Percentiles rank a stretch among this genome's conserved stretches.
These are phyloP conservation scores for Dioszegia crocea DNA, from an alignment of 768 basidiomycete species.

Conservation along the genomic window DNA sequence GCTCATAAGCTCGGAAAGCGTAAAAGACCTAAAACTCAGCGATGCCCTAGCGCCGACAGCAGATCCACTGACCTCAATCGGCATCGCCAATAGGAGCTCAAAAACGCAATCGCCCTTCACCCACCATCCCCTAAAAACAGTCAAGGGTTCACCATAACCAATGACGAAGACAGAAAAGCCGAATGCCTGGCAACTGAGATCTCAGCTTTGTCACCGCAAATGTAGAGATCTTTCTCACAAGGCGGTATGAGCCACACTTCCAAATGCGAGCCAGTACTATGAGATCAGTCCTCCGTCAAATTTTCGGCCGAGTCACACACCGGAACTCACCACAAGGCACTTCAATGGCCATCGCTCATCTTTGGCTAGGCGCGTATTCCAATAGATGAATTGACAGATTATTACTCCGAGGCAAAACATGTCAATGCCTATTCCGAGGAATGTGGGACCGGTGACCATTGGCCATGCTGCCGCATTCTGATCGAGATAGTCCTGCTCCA, in stretches of 20 bases:
- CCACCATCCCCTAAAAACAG: neutral
- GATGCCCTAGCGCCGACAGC: no score
- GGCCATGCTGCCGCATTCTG: neutral
- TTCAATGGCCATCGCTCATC: neutral
- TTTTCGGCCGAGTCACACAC: neutral
- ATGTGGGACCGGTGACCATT: neutral
- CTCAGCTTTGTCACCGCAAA: no score
- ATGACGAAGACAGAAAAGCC: neutral
- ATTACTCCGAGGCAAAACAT: neutral
- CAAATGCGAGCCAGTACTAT: neutral
- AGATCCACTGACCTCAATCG: neutral
- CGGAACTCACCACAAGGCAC: neutral
- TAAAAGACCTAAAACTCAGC: neutral
- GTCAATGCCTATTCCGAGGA: neutral
- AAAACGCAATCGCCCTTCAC: neutral
- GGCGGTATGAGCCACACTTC: neutral
- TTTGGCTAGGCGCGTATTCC: neutral
- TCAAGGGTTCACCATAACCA: neutral
- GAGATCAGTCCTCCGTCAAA: neutral
- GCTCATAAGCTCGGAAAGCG: constrained; percentile 2
- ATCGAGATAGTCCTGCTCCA: neutral
- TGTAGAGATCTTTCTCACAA: neutral
- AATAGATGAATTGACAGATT: neutral
- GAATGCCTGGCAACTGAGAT: neutral
- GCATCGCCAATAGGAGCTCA: neutral